Percentiles rank a stretch among this genome's conserved stretches.
Conservation (phyloP, 768 basidiomycete genomes). For the Myochromella boudieri region DNA sequence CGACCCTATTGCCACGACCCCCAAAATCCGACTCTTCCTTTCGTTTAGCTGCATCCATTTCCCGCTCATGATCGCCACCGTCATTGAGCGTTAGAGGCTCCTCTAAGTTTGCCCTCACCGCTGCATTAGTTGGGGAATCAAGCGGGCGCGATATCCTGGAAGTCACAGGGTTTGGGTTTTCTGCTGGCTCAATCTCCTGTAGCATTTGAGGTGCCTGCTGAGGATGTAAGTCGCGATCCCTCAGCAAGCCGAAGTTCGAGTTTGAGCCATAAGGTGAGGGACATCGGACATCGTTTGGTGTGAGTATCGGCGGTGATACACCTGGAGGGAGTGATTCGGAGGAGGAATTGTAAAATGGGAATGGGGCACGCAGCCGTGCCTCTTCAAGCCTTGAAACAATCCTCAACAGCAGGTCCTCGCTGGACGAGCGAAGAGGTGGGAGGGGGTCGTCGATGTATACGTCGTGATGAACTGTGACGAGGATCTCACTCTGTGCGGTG, state of each 20-base stretch:
- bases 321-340: conserved; percentile 46
- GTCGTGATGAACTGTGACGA: conserved; percentile 38
- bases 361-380: neutral
- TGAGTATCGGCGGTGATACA: conserved; percentile 39
- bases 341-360: neutral
- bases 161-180: conserved; percentile 36
- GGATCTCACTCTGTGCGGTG: conserved; percentile 20
- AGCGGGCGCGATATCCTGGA: conserved; percentile 61
- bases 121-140: conserved; percentile 50
- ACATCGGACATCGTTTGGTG: conserved; percentile 37
- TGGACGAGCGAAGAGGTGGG: neutral
- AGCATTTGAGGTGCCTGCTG: too few species aligned
- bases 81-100: conserved; percentile 30
- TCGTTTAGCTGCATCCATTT: conserved; percentile 33
- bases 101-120: conserved; percentile 28
- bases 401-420: neutral
- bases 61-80: conserved; percentile 26
- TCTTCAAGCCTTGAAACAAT: neutral
- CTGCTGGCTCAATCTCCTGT: conserved; percentile 22
- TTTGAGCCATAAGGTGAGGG: conserved; percentile 44
- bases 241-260: conserved; percentile 19
- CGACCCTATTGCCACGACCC: conserved; percentile 37
- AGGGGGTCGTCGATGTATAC: conserved; percentile 22
- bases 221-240: conserved; percentile 28
- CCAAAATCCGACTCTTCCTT: conserved; percentile 59